Evolutionary conservation across 768 basidiomycete species (phyloP).

Genomic region (Hygrophorus russula): DNA sequence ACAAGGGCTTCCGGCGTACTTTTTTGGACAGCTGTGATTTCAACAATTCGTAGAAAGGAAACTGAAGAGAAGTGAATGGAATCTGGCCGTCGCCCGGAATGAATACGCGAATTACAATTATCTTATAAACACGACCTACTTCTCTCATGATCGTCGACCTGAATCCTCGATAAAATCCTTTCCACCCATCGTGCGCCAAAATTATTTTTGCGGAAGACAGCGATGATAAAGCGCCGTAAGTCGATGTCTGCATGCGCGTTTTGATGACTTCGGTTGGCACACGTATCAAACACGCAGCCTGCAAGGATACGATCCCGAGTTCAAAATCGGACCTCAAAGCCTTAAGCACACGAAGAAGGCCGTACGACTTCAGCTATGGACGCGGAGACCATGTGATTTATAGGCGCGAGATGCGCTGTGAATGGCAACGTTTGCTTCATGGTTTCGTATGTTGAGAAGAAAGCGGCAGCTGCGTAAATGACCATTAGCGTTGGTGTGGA

Average conservation of each 20-base stretch:
- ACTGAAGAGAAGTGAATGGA: slow-evolving; percentile 92
- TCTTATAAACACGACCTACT: slow-evolving; percentile 13
- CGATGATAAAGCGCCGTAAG: slow-evolving; percentile 55
- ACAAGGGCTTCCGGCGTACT: slow-evolving; percentile 44
- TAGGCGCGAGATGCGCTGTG: slow-evolving; percentile 46
- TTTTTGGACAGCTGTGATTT: slow-evolving; percentile 53
- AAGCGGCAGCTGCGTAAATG: slow-evolving; percentile 64
- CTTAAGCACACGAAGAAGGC: slow-evolving; percentile 4
- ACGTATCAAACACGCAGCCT: slow-evolving; percentile 85
- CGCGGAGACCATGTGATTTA: slow-evolving; percentile 46
- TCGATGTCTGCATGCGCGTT: slow-evolving; percentile 80
- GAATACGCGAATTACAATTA: neutral
- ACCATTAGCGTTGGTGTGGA: neutral
- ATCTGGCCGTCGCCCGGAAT: slow-evolving; percentile 40
- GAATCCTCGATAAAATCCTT: slow-evolving; percentile 85
- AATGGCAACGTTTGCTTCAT: slow-evolving; percentile 69
- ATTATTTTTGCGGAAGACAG: slow-evolving; percentile 46
- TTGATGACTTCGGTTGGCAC: slow-evolving; percentile 97
- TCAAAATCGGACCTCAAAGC: slow-evolving; percentile 7
- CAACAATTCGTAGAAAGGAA: slow-evolving; percentile 87
- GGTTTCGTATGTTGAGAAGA: slow-evolving; percentile 91
- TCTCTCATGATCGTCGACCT: slow-evolving; percentile 51
- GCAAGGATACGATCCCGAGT: slow-evolving; percentile 7
- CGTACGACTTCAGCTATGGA: slow-evolving; percentile 50
- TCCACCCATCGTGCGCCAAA: slow-evolving; percentile 48